Evolutionary conservation across 2,329 filamentous ascomycete genomes (phyloP), one percentile per base, ranked within the genome.

Genomic region (Paecilomyces fulvus): DNA sequence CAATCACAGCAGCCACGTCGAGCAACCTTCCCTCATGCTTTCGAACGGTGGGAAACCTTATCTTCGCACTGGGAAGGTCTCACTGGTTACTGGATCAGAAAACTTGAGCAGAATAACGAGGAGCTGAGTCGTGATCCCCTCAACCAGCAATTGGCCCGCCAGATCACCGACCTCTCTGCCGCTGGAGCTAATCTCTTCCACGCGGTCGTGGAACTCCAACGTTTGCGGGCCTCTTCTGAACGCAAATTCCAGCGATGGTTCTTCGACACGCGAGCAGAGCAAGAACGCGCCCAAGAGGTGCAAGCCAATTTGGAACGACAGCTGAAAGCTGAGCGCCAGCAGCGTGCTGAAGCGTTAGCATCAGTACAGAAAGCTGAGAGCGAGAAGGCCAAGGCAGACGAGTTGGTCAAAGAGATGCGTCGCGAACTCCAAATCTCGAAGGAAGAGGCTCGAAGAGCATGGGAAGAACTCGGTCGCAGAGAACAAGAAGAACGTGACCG

Each of bases 171-270:
- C 70, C 80, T 99, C n/a, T 96, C 94, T 25, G 94, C 94, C 7
- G 94, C 94, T 0, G 94, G 94, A 11, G 94, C 94, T 4, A 99
- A 99, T 64, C 80, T 99, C 0, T 99, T 99, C 72, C 94, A 99
- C 70, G 94, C 94, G 9, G 92, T 99, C 0, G 94, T 99, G 3
- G 94, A 99, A 73, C 78, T 99, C 50, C 94, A 99, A 71, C 86
- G 94, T 30, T 80, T 99, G 25, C 88, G 94, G 49, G 94, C 94
- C 37, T 96, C 91, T 56, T 97, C 92, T 0, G 94, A 99, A 73
- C 86, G 94, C 61, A 97, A 97, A 70, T 99, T 99, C 65, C 94
- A 99, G 74, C 84, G 94, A 53, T 99, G 94, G 94, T 97, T 97
- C 75, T 96, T 95, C 64, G 94, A 99, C 70, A 96, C 92, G 7